Base-by-base conservation (phyloP, 2,329 filamentous ascomycete genomes). In the Colletotrichum costaricense region DNA sequence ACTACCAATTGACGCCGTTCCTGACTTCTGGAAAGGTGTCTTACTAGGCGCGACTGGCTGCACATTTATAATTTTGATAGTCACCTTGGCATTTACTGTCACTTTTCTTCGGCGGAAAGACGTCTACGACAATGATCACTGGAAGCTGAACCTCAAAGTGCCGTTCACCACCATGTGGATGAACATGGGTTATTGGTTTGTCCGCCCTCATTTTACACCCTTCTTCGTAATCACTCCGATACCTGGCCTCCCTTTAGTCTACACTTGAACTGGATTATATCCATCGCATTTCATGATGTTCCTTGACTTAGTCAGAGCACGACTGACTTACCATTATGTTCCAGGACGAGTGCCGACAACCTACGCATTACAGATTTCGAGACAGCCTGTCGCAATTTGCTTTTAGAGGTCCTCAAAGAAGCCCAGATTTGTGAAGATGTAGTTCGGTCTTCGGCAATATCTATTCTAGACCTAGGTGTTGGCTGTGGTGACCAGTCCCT, bases 111-210 rank as follows among this genome's bases (percentile, higher is more conserved):
- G 78, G 5, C 78, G 67, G 60, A 78, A 76, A 58, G 80, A 82
- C 63, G 73, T 80, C 14, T 90, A 90, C 75, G 85, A 86, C 1
- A 80, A 90, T 7, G 86, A 88, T 22, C 89, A 91, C 82, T 89
- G 88, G 74, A 85, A 88, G 73, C 84, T 91, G 62, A 89, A 91
- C 76, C 74, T 89, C 26, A 79, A 83, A 22, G 77, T 87, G 1
- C 85, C 86, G 1, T 81, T 85, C 2, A 76, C 78, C 5, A 84
- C 83, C n/a, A 89, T 90, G 88, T 91, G 89, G 89, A 91, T 91
- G 88, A 91, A 91, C 69, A 86, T 91, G 81, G 89, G 89, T 0
- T 91, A 88, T 73, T 91, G 89, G 89, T 86, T 85, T 78, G 86
- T 82, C 1, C 28, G 28, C 28, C 6, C 28, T 28, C 7, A 28